Evolutionary conservation across 1,139 yeast genomes (phyloP).

Genomic region (Candida pseudoviswanathii): DNA sequence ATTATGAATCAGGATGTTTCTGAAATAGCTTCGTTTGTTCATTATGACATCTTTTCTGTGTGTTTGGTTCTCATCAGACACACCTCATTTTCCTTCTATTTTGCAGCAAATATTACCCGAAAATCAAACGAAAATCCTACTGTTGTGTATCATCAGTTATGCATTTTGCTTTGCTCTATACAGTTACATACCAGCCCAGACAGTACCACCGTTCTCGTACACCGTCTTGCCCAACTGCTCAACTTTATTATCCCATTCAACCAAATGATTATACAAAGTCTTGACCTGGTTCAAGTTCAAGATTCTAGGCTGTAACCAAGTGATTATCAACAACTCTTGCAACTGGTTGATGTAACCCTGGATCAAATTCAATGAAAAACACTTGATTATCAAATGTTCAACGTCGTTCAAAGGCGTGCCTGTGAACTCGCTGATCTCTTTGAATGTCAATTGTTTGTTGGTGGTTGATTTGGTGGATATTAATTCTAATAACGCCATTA

Average conservation of each 20-base stretch:
- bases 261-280: slow-evolving; percentile 71
- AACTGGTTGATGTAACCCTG: slow-evolving; percentile 91
- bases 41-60: no score
- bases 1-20: no score
- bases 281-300: slow-evolving; percentile 80
- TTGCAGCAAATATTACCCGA: no score
- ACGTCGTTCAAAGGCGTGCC: slow-evolving; percentile 74
- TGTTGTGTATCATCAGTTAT: no score
- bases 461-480: slow-evolving; percentile 79
- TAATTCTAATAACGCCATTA: slow-evolving; percentile 88
- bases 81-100: no score
- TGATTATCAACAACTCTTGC: slow-evolving; percentile 70
- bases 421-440: slow-evolving; percentile 71
- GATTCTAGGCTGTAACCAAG: slow-evolving; percentile 96
- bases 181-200: slow-evolving; percentile 38
- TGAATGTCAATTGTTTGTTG: slow-evolving; percentile 71
- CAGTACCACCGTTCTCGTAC: slow-evolving; percentile 37
- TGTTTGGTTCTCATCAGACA: no score
- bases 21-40: no score
- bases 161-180: not conserved
- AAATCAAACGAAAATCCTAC: no score
- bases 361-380: slow-evolving; percentile 79
- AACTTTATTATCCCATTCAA: slow-evolving; percentile 78
- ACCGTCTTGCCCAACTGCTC: slow-evolving; percentile 57
- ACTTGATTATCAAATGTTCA: slow-evolving; percentile 89